Evolutionary conservation across 371 early-diverging fungal species (phyloP), one percentile per base, ranked within the genome.

Genomic region (Capniomyces stellatus): DNA sequence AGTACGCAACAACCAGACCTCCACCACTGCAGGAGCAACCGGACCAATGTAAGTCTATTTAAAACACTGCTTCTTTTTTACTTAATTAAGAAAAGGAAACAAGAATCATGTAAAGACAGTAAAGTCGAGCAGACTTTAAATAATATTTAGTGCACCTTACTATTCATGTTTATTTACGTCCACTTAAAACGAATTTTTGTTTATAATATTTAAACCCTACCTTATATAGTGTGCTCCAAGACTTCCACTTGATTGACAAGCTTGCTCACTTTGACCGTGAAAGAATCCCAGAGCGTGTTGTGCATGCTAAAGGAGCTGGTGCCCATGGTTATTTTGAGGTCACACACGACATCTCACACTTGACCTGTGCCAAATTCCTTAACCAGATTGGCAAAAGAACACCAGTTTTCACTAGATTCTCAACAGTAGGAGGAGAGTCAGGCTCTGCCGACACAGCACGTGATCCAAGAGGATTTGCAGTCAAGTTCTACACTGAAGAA

Each of bases 191-290:
- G 73, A 78, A 57, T 77, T 82, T 64, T 64, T 82, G 61, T 64
- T 65, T 58, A 60, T 66, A 10, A 57, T 75, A 40, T 81, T 81
- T 54, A 80, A 71, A 59, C 72, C 67, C 57, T 81, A 80, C 3
- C 81, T 79, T 0, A 55, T 74, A n/a, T n/a, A n/a, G n/a, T n/a
- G n/a, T n/a, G n/a, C n/a, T 85, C 42, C 81, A 82, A 61, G 87
- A 86, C 58, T 81, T 82, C 54, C 77, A 80, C 51, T 70, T 82
- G 40, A 74, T 83, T 56, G 84, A 86, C 61, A 86, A 86, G 66
- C 69, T 85, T n/a, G 66, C 81, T 53, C 86, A 83, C 69, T 86
- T 86, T 73, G 85, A 85, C 70, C 79, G 80, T 54, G 87, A 87
- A 66, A 77, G 87, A 54, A 77, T 81, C 51, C 85, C 85, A 25